Evolutionary conservation across 2,329 filamentous ascomycete species (phyloP).

Genomic region (Arthrobotrys entomopaga): DNA sequence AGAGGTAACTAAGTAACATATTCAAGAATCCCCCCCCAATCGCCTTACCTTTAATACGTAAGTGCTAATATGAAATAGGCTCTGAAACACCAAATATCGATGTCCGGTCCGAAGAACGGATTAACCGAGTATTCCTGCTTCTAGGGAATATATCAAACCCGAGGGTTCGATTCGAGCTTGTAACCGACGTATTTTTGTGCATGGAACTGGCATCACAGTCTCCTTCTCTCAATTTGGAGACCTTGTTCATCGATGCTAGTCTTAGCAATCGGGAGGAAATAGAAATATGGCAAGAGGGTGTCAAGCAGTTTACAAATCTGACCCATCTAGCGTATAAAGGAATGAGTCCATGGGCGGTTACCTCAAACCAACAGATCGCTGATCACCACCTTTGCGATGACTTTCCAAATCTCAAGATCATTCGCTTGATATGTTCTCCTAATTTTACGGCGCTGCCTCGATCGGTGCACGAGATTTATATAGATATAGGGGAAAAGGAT

Average conservation of each 20-base stretch:
- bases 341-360: conserved; percentile 46
- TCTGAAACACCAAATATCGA: conserved; percentile 27
- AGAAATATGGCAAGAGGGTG: conserved; percentile 44
- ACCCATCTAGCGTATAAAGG: conserved; percentile 44
- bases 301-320: conserved; percentile 44
- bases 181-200: conserved; percentile 39
- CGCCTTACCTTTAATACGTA: neutral
- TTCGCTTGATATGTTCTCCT: conserved; percentile 49
- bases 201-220: conserved; percentile 31
- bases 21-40: too few species aligned
- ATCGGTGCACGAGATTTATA: conserved; percentile 42
- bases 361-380: conserved; percentile 14
- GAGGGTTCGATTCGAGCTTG: conserved; percentile 32
- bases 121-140: conserved; percentile 30
- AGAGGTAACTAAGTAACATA: conserved; percentile 13
- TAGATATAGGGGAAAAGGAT: conserved; percentile 49
- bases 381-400: conserved; percentile 44
- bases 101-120: conserved; percentile 11
- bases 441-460: conserved; percentile 42
- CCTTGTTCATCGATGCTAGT: conserved; percentile 42
- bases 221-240: conserved; percentile 17
- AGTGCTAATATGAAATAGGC: neutral
- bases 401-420: conserved; percentile 46
- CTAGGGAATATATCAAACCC: conserved; percentile 12
- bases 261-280: conserved; percentile 40